phyloP scores from a whole-genome alignment of 2,329 filamentous ascomycete genomes.

The Ceratocystis papillata region DNA sequence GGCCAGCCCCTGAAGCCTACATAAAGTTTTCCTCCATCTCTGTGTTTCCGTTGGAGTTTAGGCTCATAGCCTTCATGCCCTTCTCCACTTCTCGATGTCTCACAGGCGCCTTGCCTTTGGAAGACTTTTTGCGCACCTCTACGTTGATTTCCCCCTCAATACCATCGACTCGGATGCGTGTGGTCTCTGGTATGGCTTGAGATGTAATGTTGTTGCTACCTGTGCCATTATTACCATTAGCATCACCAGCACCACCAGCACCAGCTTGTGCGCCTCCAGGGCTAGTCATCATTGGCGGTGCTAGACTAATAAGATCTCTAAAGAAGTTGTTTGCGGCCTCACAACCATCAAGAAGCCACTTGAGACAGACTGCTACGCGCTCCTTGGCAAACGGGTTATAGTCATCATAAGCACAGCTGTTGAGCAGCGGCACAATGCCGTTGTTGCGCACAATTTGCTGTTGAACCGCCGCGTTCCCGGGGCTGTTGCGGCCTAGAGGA shows the following conservation, averaged over 20 bases:
- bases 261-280: not conserved
- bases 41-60: conserved; percentile 22
- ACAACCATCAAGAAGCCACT: conserved; percentile 67
- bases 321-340: conserved; percentile 63
- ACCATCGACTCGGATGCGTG: conserved; percentile 42
- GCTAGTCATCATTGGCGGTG: conserved; percentile 29
- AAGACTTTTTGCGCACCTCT: conserved; percentile 34
- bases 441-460: conserved; percentile 75
- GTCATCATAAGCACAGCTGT: conserved; percentile 83
- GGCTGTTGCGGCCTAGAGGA: conserved; percentile 49
- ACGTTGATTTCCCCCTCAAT: conserved; percentile 48
- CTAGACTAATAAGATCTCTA: conserved; percentile 46
- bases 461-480: conserved; percentile 65
- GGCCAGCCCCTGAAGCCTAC: not conserved
- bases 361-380: conserved; percentile 77
- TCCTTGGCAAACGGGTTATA: conserved; percentile 92
- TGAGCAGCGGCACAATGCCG: conserved; percentile 76
- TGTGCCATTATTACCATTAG: not conserved
- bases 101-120: conserved; percentile 24
- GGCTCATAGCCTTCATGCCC: conserved; percentile 19
- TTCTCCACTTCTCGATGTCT: conserved; percentile 22
- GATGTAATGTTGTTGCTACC: not conserved
- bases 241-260: conserved; percentile 1
- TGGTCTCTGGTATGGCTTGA: conserved; percentile 17
- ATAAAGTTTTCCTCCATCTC: conserved; percentile 26